Evolutionary conservation across 805 yeast genomes (phyloP), one percentile per base, ranked within the genome.

Genomic region (Metschnikowia reukaufii): DNA sequence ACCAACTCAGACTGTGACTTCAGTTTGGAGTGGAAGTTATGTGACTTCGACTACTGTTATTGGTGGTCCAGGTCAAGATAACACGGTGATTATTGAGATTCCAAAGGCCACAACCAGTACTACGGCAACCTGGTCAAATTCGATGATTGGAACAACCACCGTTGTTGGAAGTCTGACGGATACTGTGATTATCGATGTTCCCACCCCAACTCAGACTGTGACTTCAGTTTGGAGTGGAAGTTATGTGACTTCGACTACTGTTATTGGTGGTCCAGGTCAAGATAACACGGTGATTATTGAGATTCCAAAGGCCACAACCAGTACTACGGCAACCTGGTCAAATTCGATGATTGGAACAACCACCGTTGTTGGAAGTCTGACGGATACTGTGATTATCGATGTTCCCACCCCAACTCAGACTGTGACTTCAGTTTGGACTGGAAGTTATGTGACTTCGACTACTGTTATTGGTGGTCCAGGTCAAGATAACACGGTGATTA

Each of bases 31-130:
- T n/a, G 32, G 41, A 9, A 39, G 38, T 15, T 35, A 13, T 19
- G 50, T 51, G 7, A 31, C 39, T 15, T 37, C 48, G 4, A 12
- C 7, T 8, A 53, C 57, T 25, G 29, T 23, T 9, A 33, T 31
- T 13, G 42, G 45, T 16, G 40, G 17, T 12, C 23, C 40, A 19
- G 36, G 36, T 7, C 23, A 33, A 4, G 58, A 59, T 20, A 58
- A 48, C 5, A 58, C 62, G 3, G 60, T 58, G 9, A 50, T 46
- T 3, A 50, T 57, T 12, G 47, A 43, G 15, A 27, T 47, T 12
- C 50, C 50, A 15, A 33, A 21, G 12, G 30, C 37, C n/a, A 17
- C 34, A 7, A 36, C 42, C 2, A 51, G 53, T 4, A 29, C 27
- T 2, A 54, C 59, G 12, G 38, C 45, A 15, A 49, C 60, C 12